Evolutionary conservation across 345 rosid species (phyloP), one percentile per base, ranked within the genome.

Genomic region (Mangifera indica): DNA sequence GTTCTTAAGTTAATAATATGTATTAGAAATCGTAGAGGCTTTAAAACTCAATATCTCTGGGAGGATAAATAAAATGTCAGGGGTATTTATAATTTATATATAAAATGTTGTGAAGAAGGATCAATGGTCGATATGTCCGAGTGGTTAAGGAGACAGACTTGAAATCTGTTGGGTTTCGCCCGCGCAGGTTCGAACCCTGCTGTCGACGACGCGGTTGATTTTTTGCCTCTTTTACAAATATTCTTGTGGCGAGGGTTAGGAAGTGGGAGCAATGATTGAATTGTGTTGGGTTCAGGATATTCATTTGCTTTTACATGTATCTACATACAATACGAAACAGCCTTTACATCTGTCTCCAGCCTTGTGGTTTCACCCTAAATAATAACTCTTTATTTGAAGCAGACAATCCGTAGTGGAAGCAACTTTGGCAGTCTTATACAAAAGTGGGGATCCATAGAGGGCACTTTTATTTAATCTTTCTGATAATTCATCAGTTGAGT

Each of bases 121-220:
- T 0, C 42, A 37, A 5, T 5, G 11, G 94, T 90, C 94, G 89
- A 90, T 92, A 92, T 91, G 97, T 92, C 93, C 92, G 94, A 91
- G 94, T 88, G 97, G 91, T 91, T 88, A 92, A 92, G 97, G 93
- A 90, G 97, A 86, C 86, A 89, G 95, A 88, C 92, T 86, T 87
- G 92, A 92, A 89, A 91, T 89, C 88, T 87, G 84, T 85, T 87
- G 89, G 89, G 91, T 84, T 84, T 18, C 74, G 89, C 89, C 88
- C 86, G 86, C 89, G 86, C 89, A 84, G 86, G 88, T 88, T 91
- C 91, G 86, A 89, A 88, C 84, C 94, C 91, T 87, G 88, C 90
- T 87, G 90, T 87, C 87, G 86, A 85, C 89, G 92, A n/a, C n/a
- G n/a, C n/a, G n/a, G n/a, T n/a, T n/a, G n/a, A n/a, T n/a, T n/a